phyloP scores from a whole-genome alignment of 441 rosid species.

The Theobroma grandiflorum region DNA sequence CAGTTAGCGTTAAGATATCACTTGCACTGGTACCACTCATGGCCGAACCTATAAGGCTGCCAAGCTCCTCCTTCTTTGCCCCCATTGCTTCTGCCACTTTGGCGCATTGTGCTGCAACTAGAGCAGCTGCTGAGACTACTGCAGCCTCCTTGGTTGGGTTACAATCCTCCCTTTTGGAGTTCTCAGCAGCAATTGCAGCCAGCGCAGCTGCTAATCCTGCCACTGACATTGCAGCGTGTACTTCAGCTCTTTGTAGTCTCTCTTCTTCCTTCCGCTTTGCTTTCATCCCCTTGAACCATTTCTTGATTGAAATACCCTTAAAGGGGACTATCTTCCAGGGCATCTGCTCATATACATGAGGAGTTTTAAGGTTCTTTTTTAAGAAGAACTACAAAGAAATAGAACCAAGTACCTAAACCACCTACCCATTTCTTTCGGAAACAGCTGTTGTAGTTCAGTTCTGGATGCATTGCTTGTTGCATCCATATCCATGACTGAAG shows the following conservation, averaged over 20 bases:
- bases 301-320: slow-evolving; percentile 66
- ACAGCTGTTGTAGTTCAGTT: slow-evolving; percentile 78
- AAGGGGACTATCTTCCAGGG: slow-evolving; percentile 61
- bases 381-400: background rate
- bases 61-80: slow-evolving; percentile 76
- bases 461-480: slow-evolving; percentile 99
- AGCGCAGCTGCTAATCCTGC: slow-evolving; percentile 91
- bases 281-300: slow-evolving; percentile 85
- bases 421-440: slow-evolving; percentile 83
- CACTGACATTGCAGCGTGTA: slow-evolving; percentile 83
- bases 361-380: slow-evolving; percentile 1
- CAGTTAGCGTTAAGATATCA: slow-evolving; percentile 87
- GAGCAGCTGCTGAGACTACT: slow-evolving; percentile 86
- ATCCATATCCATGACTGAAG: slow-evolving; percentile 98
- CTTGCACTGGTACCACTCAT: slow-evolving; percentile 66
- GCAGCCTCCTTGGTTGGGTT: slow-evolving; percentile 60
- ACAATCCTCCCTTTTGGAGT: slow-evolving; percentile 40
- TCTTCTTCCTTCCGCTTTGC: slow-evolving; percentile 79
- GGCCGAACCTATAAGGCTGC: slow-evolving; percentile 71
- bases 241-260: slow-evolving; percentile 81
- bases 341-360: slow-evolving; percentile 45
- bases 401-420: background rate
- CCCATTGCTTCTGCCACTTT: slow-evolving; percentile 90
- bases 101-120: slow-evolving; percentile 89
- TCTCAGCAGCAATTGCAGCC: slow-evolving; percentile 84